phyloP scores from a whole-genome alignment of 208 protist genomes.

The Endotrypanum monterogeii region DNA sequence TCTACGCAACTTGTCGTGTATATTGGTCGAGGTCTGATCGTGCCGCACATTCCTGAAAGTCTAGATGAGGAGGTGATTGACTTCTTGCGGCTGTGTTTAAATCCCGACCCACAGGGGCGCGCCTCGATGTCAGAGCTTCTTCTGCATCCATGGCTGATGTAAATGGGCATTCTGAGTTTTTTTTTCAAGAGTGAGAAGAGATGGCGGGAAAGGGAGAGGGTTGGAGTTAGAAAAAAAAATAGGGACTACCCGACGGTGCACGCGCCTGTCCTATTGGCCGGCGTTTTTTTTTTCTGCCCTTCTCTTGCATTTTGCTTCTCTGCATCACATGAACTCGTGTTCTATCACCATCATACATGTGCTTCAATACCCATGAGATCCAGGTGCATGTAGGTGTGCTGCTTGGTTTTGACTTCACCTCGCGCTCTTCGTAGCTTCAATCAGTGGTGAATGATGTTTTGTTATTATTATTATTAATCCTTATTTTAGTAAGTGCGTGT shows the following conservation, averaged over 20 bases:
- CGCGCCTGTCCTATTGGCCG: not conserved
- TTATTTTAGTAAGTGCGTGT: too few relatives aligned
- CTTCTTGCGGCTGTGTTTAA: slow-evolving; percentile 46
- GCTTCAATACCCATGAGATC: not conserved
- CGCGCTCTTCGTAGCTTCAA: too few relatives aligned
- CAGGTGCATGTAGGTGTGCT: not conserved
- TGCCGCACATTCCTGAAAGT: slow-evolving; percentile 41
- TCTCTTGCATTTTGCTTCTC: slow-evolving; percentile 10
- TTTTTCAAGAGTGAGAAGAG: not conserved
- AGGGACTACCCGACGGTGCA: not conserved
- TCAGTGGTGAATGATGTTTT: too few relatives aligned
- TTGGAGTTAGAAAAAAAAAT: not conserved
- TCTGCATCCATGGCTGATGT: slow-evolving; percentile 55
- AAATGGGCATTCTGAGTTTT: not conserved
- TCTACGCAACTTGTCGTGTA: slow-evolving; percentile 34
- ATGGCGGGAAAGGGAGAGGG: not conserved
- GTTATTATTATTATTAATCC: too few relatives aligned
- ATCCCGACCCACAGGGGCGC: slow-evolving; percentile 39
- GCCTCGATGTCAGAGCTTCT: slow-evolving; percentile 45
- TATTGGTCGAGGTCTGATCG: slow-evolving; percentile 39
- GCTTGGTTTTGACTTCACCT: too few relatives aligned
- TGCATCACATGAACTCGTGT: slow-evolving; percentile 10
- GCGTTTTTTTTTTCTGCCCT: not conserved
- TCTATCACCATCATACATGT: not conserved
- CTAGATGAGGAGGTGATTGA: slow-evolving; percentile 47